A percentile compares a stretch with the other conserved stretches of the same genome.
Conservation (phyloP, 768 basidiomycete genomes). For the Trametes villosa region DNA sequence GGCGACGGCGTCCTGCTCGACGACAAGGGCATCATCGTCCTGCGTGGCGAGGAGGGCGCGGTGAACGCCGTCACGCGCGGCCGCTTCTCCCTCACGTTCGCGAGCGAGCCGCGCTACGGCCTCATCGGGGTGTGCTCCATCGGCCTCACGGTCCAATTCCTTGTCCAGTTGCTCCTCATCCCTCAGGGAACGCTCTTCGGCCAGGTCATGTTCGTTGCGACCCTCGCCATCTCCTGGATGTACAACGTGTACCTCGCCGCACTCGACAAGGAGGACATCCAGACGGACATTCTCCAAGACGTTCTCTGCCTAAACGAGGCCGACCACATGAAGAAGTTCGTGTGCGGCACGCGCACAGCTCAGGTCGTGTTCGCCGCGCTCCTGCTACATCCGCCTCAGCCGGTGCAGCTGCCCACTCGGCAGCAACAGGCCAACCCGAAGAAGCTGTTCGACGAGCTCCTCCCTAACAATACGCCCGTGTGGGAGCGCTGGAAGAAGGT, state of each 20-base stretch:
- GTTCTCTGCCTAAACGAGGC: background rate
- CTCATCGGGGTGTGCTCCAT: conserved; percentile 18
- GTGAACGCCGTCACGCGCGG: conserved; percentile 23
- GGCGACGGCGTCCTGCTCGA: conserved; percentile 13
- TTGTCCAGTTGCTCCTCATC: conserved; percentile 20
- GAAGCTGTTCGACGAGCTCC: no score
- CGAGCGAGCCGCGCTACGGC: conserved; percentile 5
- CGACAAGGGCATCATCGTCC: conserved; percentile 14
- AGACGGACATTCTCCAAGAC: conserved; percentile 16
- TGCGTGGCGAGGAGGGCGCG: conserved; percentile 18
- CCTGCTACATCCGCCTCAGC: no score
- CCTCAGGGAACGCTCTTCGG: conserved; percentile 23
- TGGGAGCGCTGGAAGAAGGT: no score
- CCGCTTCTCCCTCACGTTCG: conserved; percentile 12
- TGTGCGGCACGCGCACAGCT: conserved; percentile 13
- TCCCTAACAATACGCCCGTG: no score
- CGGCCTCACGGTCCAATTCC: conserved; percentile 18
- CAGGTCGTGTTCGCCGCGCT: conserved; percentile 16
- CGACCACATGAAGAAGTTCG: conserved; percentile 3
- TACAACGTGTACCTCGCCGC: conserved; percentile 24
- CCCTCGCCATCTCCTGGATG: conserved; percentile 21
- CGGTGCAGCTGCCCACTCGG: no score
- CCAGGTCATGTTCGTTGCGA: conserved; percentile 22
- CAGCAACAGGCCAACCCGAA: no score
- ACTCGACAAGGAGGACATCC: conserved; percentile 22